Evolutionary conservation across 73 alveolate species (phyloP).

Genomic region (Effrenium voratum): DNA sequence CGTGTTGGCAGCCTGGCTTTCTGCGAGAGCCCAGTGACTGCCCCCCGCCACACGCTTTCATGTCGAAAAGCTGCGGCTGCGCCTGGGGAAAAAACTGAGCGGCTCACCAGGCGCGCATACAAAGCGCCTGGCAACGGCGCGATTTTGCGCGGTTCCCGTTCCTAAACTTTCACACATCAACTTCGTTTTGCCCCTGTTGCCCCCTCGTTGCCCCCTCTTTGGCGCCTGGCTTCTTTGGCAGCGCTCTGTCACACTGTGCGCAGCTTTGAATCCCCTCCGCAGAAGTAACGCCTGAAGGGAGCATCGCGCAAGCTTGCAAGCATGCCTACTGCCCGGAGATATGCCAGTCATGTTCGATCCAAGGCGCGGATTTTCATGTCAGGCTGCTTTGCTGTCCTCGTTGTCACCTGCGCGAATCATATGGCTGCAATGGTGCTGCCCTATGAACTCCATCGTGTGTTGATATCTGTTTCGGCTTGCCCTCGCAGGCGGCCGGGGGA

Average conservation of each 20-base stretch:
- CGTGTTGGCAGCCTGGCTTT: slow-evolving; percentile 35
- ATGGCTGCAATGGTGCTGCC: background rate
- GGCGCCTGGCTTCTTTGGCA: slow-evolving; percentile 5
- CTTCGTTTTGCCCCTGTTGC: background rate
- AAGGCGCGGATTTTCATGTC: background rate
- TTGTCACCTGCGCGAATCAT: background rate
- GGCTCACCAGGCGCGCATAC: slow-evolving; percentile 53
- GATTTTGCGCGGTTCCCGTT: background rate
- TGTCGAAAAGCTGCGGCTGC: background rate
- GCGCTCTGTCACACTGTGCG: slow-evolving; percentile 20
- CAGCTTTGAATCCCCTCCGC: slow-evolving; percentile 22
- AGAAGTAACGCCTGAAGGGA: background rate
- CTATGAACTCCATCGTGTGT: too few species aligned
- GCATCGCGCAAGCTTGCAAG: background rate
- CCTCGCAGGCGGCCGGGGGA: too few species aligned
- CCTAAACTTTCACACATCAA: background rate
- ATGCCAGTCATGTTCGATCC: too few species aligned
- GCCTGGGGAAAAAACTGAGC: slow-evolving; percentile 59
- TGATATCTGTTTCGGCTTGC: background rate
- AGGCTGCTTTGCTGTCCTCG: background rate
- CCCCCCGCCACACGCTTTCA: background rate
- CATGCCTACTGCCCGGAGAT: background rate
- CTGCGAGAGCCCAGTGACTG: background rate
- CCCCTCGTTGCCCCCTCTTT: background rate
- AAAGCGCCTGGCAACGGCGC: background rate